phyloP scores from a whole-genome alignment of 2,329 filamentous ascomycete species.

The Sclerotinia minor region DNA sequence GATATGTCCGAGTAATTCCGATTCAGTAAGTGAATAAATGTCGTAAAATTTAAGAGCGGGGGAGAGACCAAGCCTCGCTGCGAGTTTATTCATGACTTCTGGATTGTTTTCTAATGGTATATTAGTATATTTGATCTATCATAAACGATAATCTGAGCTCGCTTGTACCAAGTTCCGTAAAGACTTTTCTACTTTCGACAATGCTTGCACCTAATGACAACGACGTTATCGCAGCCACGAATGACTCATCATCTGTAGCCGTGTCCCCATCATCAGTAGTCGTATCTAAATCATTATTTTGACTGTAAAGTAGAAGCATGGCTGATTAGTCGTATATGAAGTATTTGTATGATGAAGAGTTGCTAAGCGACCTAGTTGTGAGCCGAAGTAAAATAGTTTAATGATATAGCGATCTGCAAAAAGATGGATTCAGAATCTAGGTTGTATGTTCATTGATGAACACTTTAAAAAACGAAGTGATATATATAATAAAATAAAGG shows the following conservation, averaged over 20 bases:
- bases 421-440: too few species aligned
- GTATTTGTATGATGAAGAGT: not conserved
- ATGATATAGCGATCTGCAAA: not conserved
- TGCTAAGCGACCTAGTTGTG: not conserved
- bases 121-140: not conserved
- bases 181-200: not conserved
- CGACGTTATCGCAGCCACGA: not conserved
- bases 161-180: conserved; percentile 1
- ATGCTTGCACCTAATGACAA: not conserved
- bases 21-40: conserved; percentile 86
- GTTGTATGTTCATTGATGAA: not conserved
- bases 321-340: too few species aligned
- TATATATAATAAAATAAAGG: not conserved
- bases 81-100: conserved; percentile 79
- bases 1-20: conserved; percentile 79
- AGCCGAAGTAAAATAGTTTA: not conserved
- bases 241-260: too few species aligned
- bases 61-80: conserved; percentile 83
- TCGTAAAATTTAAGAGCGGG: conserved; percentile 77
- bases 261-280: too few species aligned
- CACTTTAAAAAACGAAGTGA: too few species aligned
- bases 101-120: conserved; percentile 59
- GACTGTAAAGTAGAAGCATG: too few species aligned
- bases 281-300: too few species aligned
- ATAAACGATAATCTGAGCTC: not conserved